A percentile compares a stretch with the other conserved stretches of the same genome.
Conservation (phyloP, 2,329 filamentous ascomycete species). For the Aurifilum marmelostoma region DNA sequence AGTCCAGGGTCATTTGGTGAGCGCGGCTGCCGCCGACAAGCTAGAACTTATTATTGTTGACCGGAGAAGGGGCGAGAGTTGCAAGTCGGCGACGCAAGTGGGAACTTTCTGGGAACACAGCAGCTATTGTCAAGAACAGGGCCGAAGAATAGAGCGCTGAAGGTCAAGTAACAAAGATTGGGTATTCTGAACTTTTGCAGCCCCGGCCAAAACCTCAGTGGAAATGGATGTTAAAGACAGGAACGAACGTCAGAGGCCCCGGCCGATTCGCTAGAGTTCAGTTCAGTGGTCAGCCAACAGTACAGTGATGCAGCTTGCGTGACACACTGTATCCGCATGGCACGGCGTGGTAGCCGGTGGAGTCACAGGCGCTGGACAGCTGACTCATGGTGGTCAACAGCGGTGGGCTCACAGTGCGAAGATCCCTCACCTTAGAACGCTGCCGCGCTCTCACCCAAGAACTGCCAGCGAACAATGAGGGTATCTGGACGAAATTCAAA, state of each 20-base stretch:
- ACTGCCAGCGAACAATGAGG: background rate
- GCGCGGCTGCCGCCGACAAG: background rate
- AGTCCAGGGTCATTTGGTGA: conserved; percentile 2
- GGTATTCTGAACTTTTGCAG: background rate
- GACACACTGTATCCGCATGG: too few species aligned
- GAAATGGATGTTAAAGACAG: background rate
- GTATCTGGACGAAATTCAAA: background rate
- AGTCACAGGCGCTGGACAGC: too few species aligned
- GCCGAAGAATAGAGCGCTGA: background rate
- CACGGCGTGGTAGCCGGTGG: background rate
- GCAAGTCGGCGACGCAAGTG: background rate
- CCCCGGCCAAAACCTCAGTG: background rate
- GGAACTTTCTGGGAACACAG: background rate
- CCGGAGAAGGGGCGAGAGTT: conserved; percentile 1
- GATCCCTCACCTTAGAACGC: background rate
- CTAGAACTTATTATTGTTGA: background rate
- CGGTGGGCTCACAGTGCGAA: background rate
- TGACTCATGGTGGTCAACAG: background rate
- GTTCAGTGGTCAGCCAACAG: background rate
- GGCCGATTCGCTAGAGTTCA: background rate
- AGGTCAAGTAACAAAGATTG: background rate
- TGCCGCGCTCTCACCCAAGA: background rate
- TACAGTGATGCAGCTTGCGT: background rate
- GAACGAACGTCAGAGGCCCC: background rate
- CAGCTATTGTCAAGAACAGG: background rate